These are phyloP conservation scores for Centrapalus pauciflorus DNA, from an alignment of 129 eudicot species.

Conservation along the genomic window DNA sequence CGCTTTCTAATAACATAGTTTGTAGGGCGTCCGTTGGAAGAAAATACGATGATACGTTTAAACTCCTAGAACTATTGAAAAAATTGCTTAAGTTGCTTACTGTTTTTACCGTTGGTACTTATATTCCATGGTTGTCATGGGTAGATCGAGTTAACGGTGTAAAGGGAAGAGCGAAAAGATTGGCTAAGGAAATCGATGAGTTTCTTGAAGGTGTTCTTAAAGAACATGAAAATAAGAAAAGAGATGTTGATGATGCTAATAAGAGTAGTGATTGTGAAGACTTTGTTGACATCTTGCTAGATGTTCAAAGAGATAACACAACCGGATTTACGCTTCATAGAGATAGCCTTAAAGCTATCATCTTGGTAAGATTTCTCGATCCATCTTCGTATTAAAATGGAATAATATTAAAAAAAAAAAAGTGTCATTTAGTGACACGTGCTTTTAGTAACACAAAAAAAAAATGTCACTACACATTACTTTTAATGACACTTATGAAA, in stretches of 20 bases:
- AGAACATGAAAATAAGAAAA: neutral
- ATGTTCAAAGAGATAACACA: conserved; percentile 7
- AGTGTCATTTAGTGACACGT: too few relatives aligned
- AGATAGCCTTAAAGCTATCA: conserved; percentile 28
- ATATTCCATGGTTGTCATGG: conserved; percentile 39
- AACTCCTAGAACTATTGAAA: neutral
- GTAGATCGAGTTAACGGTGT: conserved; percentile 21
- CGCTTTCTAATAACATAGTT: neutral
- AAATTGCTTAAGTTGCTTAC: neutral
- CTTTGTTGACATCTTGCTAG: conserved; percentile 33
- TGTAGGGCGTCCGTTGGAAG: conserved; percentile 24
- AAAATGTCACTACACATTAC: conserved; percentile 31
- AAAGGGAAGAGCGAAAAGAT: neutral
- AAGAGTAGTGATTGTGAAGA: neutral
- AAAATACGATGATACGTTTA: conserved; percentile 2
- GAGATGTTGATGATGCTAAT: neutral
- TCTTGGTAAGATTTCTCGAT: conserved; percentile 9
- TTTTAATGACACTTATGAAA: too few relatives aligned
- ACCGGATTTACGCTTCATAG: neutral
- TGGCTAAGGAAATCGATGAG: conserved; percentile 6
- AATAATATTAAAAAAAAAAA: too few relatives aligned
- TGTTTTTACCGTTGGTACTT: conserved; percentile 20
- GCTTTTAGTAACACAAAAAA: neutral
- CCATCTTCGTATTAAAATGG: too few relatives aligned
- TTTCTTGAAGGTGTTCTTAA: conserved; percentile 23